Evolutionary conservation across 1,284 basidiomycete species (phyloP).

Genomic region (Trichosporon asahii): DNA sequence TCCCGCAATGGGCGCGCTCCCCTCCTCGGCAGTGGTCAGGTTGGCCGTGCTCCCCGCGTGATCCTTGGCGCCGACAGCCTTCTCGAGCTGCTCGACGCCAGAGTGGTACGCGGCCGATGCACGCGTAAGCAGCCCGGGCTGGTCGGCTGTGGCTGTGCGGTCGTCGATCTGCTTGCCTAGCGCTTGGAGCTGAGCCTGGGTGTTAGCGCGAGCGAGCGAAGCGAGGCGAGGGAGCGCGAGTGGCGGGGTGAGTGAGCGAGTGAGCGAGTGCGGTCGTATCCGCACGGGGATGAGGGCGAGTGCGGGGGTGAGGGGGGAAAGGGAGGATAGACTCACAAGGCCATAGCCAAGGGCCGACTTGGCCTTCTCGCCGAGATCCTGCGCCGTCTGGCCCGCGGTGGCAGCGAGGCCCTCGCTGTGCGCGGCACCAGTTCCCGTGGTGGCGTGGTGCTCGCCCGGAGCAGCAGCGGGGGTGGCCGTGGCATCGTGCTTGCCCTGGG

Average conservation of each 20-base stretch:
- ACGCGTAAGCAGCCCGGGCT: conserved; percentile 48
- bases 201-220: not conserved
- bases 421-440: not conserved
- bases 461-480: not conserved
- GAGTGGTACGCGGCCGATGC: conserved; percentile 36
- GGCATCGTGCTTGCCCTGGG: not conserved
- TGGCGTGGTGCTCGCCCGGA: not conserved
- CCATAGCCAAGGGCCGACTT: conserved; percentile 37
- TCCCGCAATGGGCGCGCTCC: conserved; percentile 8
- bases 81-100: conserved; percentile 35
- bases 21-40: not conserved
- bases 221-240: conserved; percentile 3
- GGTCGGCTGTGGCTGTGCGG: conserved; percentile 43
- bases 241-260: too few relatives aligned
- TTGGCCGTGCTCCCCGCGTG: not conserved
- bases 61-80: conserved; percentile 18
- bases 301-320: too few relatives aligned
- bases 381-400: not conserved
- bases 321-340: conserved; percentile 26
- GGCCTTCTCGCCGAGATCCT: conserved; percentile 30
- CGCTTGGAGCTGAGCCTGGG: conserved; percentile 38
- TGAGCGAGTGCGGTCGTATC: too few relatives aligned
- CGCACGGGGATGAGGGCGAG: too few relatives aligned
- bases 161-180: conserved; percentile 45
- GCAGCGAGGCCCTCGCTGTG: conserved; percentile 6